These are phyloP conservation scores for Tetracladium marchalianum DNA, from an alignment of 495 filamentous ascomycete genomes.

Conservation along the genomic window DNA sequence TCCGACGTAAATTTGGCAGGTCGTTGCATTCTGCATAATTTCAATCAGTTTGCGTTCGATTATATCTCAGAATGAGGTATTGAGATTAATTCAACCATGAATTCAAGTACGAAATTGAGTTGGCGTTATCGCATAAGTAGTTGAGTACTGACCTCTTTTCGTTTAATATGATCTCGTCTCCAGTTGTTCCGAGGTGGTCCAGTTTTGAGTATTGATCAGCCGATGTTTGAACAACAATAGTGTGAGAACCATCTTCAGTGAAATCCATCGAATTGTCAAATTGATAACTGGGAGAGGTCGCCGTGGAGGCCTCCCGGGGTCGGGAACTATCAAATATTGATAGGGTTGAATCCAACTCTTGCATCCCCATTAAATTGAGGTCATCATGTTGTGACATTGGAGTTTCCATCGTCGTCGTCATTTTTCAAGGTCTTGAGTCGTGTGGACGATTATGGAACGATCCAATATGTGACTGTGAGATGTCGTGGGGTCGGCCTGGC, in stretches of 20 bases:
- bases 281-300: not conserved
- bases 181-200: too few relatives aligned
- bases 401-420: constrained; percentile 18
- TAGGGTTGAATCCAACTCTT: constrained; percentile 21
- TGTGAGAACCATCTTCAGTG: constrained; percentile 7
- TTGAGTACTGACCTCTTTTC: not conserved
- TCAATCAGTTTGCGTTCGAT: not conserved
- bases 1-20: constrained; percentile 7
- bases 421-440: constrained; percentile 7
- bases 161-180: not conserved
- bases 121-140: not conserved
- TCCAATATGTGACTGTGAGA: constrained; percentile 16
- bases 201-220: constrained; percentile 3
- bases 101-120: not conserved
- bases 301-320: not conserved
- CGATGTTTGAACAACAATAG: constrained; percentile 17
- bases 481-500: constrained; percentile 9
- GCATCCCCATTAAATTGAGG: constrained; percentile 21
- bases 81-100: not conserved
- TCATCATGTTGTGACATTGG: constrained; percentile 17
- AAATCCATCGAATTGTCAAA: not conserved
- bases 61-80: not conserved
- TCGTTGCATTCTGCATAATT: not conserved
- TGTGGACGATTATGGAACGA: constrained; percentile 8
- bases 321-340: constrained; percentile 15